Evolutionary conservation across 768 basidiomycete species (phyloP), one percentile per base, ranked within the genome.

Genomic region (Lactarius psammicola): DNA sequence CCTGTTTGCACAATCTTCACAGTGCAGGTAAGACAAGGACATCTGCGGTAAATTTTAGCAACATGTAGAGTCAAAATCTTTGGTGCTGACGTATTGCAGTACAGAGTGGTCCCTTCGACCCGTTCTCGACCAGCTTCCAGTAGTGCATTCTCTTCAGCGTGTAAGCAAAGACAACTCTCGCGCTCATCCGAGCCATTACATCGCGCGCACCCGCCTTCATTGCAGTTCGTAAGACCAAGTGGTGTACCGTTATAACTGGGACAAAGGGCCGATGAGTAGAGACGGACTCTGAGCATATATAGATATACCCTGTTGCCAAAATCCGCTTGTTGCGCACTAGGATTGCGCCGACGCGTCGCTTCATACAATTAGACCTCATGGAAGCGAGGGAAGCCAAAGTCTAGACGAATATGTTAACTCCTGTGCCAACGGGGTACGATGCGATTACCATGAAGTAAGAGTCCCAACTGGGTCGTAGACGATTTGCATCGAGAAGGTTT

Each of bases 1-100:
- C 95, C 96, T 26, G 88, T 90, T 73, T 99, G 96, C 31, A 98
- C 95, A 70, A 98, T 98, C 76, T 98, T 98, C 77, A 98, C 87
- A 0, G 95, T 94, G 74, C 97, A 99, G 69, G 85, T 87, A n/a
- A 98, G 80, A 74, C 97, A 99, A 0, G 97, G 97, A 72, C 97
- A 99, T n/a, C 95, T 98, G 72, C 20, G 49, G 42, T 46, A 28
- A 34, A 56, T 49, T 51, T 53, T 17, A 66, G 59, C 56, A 18
- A 57, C 46, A n/a, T 65, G 62, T 60, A 33, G 31, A 62, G 64
- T 34, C 44, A 31, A 60, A 56, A 34, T 49, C 63, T 3, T 36
- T 38, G 5, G 36, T 54, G 76, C 91, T 69, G 66, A 98, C 95
- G 97, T 99, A 73, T 99, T 99, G 83, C 97, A 99, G 75, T 98